phyloP scores from a whole-genome alignment of 2,329 filamentous ascomycete genomes.

The Beauveria medogensis region DNA sequence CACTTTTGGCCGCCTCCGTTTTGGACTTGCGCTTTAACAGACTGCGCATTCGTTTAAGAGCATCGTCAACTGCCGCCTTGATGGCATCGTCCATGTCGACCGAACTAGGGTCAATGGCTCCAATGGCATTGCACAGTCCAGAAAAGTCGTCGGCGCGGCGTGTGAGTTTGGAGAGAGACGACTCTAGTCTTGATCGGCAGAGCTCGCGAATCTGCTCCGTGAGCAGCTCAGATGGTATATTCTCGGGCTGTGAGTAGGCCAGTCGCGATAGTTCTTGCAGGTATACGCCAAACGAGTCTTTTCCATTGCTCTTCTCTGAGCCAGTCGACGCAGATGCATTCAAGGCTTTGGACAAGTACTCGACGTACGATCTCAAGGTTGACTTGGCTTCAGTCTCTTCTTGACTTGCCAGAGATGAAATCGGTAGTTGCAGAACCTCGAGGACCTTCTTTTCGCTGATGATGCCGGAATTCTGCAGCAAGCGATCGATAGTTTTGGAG shows the following conservation, averaged over 20 bases:
- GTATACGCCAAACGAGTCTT: constrained; percentile 28
- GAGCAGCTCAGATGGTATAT: constrained; percentile 33
- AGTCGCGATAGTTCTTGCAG: constrained; percentile 47
- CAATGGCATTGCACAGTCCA: constrained; percentile 45
- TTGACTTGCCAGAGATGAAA: constrained; percentile 21
- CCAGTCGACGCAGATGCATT: constrained; percentile 26
- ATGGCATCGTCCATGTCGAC: constrained; percentile 49
- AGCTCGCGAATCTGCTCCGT: constrained; percentile 46
- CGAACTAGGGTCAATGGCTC: constrained; percentile 43
- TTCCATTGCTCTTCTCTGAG: constrained; percentile 21
- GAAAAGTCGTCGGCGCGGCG: constrained; percentile 44
- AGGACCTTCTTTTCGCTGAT: constrained; percentile 48
- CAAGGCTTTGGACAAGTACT: constrained; percentile 46
- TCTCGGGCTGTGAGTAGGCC: constrained; percentile 43
- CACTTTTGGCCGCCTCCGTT: constrained; percentile 28
- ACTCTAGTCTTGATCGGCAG: constrained; percentile 48
- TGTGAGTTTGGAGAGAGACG: constrained; percentile 50
- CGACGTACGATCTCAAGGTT: constrained; percentile 40
- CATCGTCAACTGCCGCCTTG: constrained; percentile 43
- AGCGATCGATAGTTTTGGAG: constrained; percentile 72
- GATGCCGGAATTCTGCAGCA: constrained; percentile 53
- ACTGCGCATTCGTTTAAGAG: constrained; percentile 44
- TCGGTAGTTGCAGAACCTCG: constrained; percentile 37
- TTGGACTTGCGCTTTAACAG: constrained; percentile 36
- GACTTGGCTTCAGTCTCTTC: constrained; percentile 22